Percentiles rank a stretch among this genome's conserved stretches.
Conservation (phyloP, 345 rosid genomes). For the Citrus medica region DNA sequence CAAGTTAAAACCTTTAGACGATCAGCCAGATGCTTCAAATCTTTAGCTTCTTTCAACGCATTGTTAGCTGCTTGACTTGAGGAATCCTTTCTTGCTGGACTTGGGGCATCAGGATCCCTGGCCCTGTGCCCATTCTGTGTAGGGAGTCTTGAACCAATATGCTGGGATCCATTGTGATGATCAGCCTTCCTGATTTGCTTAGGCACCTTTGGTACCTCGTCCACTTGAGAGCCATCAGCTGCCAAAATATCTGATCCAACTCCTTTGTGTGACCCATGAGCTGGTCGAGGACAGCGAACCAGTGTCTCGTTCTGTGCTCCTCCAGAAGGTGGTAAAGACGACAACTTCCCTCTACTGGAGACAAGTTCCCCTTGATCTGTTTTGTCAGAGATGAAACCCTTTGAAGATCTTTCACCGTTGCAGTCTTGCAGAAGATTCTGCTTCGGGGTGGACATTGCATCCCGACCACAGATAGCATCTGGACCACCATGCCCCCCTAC, state of each 20-base stretch:
- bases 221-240: conserved; percentile 28
- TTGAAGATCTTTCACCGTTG: conserved; percentile 31
- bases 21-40: conserved; percentile 91
- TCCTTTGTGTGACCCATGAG: conserved; percentile 34
- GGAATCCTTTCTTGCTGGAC: conserved; percentile 72
- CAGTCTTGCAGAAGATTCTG: conserved; percentile 37
- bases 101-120: conserved; percentile 53
- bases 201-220: conserved; percentile 34
- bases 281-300: conserved; percentile 16
- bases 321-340: conserved; percentile 41
- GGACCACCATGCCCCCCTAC: conserved; percentile 30
- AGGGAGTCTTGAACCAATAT: conserved; percentile 34
- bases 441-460: conserved; percentile 32
- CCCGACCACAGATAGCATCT: conserved; percentile 38
- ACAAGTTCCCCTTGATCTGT: conserved; percentile 34
- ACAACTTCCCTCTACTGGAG: conserved; percentile 38
- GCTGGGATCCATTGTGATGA: conserved; percentile 45
- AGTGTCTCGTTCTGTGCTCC: conserved; percentile 40
- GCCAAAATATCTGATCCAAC: conserved; percentile 24
- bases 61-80: conserved; percentile 59
- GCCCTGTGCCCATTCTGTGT: conserved; percentile 49
- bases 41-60: conserved; percentile 90
- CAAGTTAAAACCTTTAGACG: conserved; percentile 66
- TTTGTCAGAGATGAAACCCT: conserved; percentile 25
- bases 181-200: conserved; percentile 43